These are phyloP conservation scores for Jackrogersella multiformis DNA, from an alignment of 495 filamentous ascomycete species.

Conservation along the genomic window DNA sequence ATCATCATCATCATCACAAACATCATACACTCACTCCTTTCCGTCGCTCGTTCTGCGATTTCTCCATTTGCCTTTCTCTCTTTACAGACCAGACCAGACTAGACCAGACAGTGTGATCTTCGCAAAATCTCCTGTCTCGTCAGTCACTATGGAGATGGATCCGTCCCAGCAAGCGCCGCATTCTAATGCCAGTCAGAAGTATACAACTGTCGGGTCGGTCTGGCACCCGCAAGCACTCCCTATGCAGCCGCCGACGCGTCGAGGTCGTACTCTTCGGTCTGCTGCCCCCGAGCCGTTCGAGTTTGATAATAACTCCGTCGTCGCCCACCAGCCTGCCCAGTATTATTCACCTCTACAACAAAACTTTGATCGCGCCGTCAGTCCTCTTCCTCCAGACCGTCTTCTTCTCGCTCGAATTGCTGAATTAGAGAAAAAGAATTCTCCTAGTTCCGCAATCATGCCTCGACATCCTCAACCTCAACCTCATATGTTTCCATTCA, in stretches of 20 bases:
- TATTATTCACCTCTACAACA: conserved; percentile 60
- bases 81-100: too few relatives aligned
- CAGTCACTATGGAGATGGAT: conserved; percentile 22
- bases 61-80: background rate
- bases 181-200: conserved; percentile 31
- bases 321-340: conserved; percentile 19
- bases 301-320: conserved; percentile 35
- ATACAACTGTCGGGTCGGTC: conserved; percentile 59
- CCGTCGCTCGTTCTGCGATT: background rate
- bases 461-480: background rate
- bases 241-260: conserved; percentile 56
- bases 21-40: conserved; percentile 15
- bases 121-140: background rate
- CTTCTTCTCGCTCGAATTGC: background rate
- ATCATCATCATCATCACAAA: conserved; percentile 1
- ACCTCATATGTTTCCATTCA: too few relatives aligned
- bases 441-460: conserved; percentile 6
- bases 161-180: background rate
- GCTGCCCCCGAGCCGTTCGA: conserved; percentile 33
- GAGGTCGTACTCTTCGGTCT: conserved; percentile 50
- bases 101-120: background rate
- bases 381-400: conserved; percentile 32
- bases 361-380: conserved; percentile 57
- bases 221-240: conserved; percentile 53
- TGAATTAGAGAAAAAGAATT: conserved; percentile 11